Evolutionary conservation across 2,329 filamentous ascomycete species (phyloP).

Genomic region (Aaosphaeria pasadenensis): DNA sequence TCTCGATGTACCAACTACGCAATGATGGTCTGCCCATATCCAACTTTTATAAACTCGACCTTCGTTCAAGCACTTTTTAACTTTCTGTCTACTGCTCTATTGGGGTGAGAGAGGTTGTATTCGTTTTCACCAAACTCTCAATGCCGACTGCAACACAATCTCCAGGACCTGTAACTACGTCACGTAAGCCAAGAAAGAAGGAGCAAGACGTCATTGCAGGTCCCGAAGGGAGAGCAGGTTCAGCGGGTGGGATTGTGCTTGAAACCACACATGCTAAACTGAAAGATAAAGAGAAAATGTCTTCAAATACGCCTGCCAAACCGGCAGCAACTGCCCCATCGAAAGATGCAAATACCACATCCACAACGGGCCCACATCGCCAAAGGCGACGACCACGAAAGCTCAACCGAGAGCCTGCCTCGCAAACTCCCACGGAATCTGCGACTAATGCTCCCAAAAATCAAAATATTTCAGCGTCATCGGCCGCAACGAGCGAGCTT

Average conservation of each 20-base stretch:
- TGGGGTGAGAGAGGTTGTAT: no score
- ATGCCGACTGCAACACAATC: constrained; percentile 27
- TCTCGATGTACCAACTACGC: constrained; percentile 32
- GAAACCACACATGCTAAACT: constrained; percentile 9
- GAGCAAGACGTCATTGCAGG: constrained; percentile 3
- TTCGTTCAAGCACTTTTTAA: not conserved
- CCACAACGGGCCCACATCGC: constrained; percentile 10
- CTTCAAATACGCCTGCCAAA: constrained; percentile 8
- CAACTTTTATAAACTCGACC: constrained; percentile 14
- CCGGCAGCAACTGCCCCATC: constrained; percentile 2
- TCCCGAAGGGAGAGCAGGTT: constrained; percentile 19
- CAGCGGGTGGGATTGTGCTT: constrained; percentile 26
- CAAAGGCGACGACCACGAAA: constrained; percentile 30
- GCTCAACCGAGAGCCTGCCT: constrained; percentile 26
- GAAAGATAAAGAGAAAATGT: constrained; percentile 4
- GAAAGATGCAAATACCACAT: constrained; percentile 4
- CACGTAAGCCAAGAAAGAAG: constrained; percentile 21
- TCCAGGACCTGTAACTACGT: constrained; percentile 18
- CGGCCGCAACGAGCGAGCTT: constrained; percentile 21
- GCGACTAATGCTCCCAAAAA: not conserved
- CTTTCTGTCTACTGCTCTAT: not conserved
- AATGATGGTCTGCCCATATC: constrained; percentile 18
- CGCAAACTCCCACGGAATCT: not conserved
- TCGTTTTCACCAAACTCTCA: not conserved
- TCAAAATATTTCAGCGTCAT: constrained; percentile 1